These are phyloP conservation scores for Immersiporthe knoxdaviesiana DNA, from an alignment of 2,329 filamentous ascomycete genomes.

Conservation along the genomic window DNA sequence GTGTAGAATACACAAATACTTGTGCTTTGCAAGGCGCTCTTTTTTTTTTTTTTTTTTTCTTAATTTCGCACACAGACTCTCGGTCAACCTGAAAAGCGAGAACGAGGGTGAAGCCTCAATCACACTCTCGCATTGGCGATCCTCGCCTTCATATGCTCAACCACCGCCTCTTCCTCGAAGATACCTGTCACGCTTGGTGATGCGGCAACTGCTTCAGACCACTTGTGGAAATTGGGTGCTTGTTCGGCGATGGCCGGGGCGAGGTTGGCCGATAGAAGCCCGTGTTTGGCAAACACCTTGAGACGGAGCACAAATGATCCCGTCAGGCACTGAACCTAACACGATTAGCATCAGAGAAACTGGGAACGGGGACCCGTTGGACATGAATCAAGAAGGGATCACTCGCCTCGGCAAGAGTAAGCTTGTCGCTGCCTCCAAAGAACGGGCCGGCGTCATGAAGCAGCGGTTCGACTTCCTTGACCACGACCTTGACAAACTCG, in stretches of 20 bases:
- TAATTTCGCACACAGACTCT: background rate
- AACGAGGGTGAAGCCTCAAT: background rate
- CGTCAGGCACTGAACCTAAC: constrained; percentile 32
- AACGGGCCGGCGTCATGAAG: constrained; percentile 61
- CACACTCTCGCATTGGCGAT: constrained; percentile 34
- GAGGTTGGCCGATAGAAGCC: constrained; percentile 55
- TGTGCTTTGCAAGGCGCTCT: background rate
- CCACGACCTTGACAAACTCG: constrained; percentile 58
- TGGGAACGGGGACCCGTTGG: too few relatives aligned
- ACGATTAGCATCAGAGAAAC: constrained; percentile 12
- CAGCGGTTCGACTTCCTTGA: constrained; percentile 75
- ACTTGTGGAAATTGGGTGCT: constrained; percentile 70
- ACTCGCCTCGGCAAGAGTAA: constrained; percentile 75
- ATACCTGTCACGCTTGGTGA: constrained; percentile 69
- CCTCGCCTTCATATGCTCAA: constrained; percentile 47
- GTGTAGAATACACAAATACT: background rate
- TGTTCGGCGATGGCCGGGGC: constrained; percentile 51
- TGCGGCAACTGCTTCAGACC: constrained; percentile 62
- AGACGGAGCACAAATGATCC: constrained; percentile 34
- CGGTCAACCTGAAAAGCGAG: too few relatives aligned
- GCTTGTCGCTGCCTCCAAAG: constrained; percentile 64
- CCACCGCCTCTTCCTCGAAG: constrained; percentile 57
- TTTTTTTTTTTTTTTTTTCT: too few relatives aligned
- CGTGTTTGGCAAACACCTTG: constrained; percentile 47
- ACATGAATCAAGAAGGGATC: background rate